Evolutionary conservation across 1,284 basidiomycete species (phyloP).

Genomic region (Retiboletus flavoniger): DNA sequence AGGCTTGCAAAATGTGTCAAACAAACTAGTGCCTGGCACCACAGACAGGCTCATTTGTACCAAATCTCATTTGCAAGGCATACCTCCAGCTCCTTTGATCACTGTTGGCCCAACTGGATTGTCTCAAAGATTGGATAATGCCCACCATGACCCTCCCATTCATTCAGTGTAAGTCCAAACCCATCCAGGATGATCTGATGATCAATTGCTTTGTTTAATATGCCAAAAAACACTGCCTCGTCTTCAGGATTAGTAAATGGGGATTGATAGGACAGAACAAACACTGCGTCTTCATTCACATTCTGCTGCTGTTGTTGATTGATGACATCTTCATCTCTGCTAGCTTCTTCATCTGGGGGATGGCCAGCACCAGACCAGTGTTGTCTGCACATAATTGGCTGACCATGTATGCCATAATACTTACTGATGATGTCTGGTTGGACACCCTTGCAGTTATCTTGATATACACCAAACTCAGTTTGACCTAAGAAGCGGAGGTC

Average conservation of each 20-base stretch:
- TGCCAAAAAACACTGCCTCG: not conserved
- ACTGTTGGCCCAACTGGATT: not conserved
- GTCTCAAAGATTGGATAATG: not conserved
- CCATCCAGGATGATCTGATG: not conserved
- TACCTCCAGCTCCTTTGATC: not conserved
- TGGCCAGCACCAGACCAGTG: not conserved
- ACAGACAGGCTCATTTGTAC: not conserved
- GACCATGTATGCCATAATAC: not conserved
- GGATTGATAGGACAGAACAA: not conserved
- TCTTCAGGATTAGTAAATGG: not conserved
- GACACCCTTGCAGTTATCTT: not conserved
- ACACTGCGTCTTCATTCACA: not conserved
- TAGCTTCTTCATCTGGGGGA: not conserved
- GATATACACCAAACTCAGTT: not conserved
- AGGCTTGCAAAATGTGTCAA: not conserved
- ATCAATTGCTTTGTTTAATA: not conserved
- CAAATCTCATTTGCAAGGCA: not conserved
- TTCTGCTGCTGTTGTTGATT: too few species aligned
- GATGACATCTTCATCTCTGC: not conserved
- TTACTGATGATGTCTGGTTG: not conserved
- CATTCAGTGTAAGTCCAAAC: not conserved
- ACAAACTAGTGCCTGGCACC: not conserved
- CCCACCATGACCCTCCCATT: not conserved
- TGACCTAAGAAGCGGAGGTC: conserved; percentile 2
- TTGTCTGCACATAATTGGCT: not conserved